These are phyloP conservation scores for Eucalyptus regnans DNA, from an alignment of 345 rosid species.

Conservation along the genomic window DNA sequence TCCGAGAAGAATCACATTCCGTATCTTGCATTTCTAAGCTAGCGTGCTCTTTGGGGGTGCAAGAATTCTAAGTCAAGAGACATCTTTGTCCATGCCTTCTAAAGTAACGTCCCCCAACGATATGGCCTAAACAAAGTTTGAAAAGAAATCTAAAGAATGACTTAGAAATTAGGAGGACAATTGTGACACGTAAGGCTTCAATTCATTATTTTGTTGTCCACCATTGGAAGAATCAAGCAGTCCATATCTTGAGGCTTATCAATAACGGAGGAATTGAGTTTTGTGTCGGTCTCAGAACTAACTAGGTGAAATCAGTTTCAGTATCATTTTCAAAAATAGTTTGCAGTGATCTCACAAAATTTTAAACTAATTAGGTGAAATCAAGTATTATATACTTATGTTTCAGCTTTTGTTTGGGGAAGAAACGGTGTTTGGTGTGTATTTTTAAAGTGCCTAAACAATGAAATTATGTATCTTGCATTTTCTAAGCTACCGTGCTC, in stretches of 20 bases:
- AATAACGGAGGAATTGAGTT: too few species aligned
- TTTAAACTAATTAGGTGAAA: not conserved
- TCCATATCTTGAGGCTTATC: too few species aligned
- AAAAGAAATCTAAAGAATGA: not conserved
- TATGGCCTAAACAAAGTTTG: too few species aligned
- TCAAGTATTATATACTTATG: not conserved
- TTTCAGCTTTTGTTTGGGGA: not conserved
- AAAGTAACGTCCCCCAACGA: not conserved
- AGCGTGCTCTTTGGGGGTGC: too few species aligned
- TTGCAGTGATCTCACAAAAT: too few species aligned
- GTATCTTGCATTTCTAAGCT: too few species aligned
- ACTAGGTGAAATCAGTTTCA: too few species aligned
- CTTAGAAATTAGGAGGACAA: not conserved
- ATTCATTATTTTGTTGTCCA: not conserved
- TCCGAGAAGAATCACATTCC: too few species aligned
- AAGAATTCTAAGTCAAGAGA: too few species aligned
- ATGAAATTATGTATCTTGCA: not conserved
- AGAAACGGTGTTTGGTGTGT: not conserved
- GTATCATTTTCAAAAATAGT: too few species aligned
- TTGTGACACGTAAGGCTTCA: not conserved
- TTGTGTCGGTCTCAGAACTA: accelerated
- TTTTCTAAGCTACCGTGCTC: not conserved
- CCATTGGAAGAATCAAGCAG: not conserved
- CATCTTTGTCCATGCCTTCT: not conserved
- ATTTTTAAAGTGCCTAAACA: not conserved